phyloP scores from a whole-genome alignment of 2,329 filamentous ascomycete species.

The Stachybotrys elegans region DNA sequence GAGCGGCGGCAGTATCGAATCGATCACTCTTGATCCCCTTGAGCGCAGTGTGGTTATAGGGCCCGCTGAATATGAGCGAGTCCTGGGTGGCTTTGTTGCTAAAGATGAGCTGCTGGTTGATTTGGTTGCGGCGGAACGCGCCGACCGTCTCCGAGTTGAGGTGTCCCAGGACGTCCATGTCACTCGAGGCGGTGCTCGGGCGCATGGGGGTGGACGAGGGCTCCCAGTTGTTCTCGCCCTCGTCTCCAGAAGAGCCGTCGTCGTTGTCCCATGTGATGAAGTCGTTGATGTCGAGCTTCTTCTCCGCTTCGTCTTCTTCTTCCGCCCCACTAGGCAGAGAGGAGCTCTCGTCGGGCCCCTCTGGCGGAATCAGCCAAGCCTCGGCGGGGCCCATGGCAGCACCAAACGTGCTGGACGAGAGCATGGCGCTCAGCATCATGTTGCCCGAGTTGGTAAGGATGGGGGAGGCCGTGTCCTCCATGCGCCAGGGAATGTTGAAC shows the following conservation, averaged over 20 bases:
- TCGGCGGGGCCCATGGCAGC: conserved; percentile 67
- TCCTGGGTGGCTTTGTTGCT: conserved; percentile 58
- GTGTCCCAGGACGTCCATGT: conserved; percentile 50
- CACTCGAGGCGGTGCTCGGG: conserved; percentile 42
- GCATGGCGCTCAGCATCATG: conserved; percentile 74
- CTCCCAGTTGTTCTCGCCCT: conserved; percentile 43
- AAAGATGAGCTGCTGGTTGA: conserved; percentile 55
- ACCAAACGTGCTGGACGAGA: conserved; percentile 50
- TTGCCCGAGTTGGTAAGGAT: conserved; percentile 65
- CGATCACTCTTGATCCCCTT: conserved; percentile 61
- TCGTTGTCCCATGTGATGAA: conserved; percentile 64
- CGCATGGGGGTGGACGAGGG: conserved; percentile 48
- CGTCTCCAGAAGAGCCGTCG: conserved; percentile 54
- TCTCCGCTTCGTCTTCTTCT: conserved; percentile 60
- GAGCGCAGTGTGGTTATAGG: conserved; percentile 55
- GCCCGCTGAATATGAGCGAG: conserved; percentile 56
- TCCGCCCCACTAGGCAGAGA: conserved; percentile 23
- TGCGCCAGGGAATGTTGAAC: conserved; percentile 44
- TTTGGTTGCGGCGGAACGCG: conserved; percentile 69
- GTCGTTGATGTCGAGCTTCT: conserved; percentile 62
- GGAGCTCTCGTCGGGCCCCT: conserved; percentile 45
- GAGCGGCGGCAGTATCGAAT: conserved; percentile 59
- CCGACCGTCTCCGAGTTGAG: conserved; percentile 64
- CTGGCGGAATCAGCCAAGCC: conserved; percentile 59
- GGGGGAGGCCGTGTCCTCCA: conserved; percentile 40